These are phyloP conservation scores for Ceratocystis destructans DNA, from an alignment of 2,329 filamentous ascomycete species.

Conservation along the genomic window DNA sequence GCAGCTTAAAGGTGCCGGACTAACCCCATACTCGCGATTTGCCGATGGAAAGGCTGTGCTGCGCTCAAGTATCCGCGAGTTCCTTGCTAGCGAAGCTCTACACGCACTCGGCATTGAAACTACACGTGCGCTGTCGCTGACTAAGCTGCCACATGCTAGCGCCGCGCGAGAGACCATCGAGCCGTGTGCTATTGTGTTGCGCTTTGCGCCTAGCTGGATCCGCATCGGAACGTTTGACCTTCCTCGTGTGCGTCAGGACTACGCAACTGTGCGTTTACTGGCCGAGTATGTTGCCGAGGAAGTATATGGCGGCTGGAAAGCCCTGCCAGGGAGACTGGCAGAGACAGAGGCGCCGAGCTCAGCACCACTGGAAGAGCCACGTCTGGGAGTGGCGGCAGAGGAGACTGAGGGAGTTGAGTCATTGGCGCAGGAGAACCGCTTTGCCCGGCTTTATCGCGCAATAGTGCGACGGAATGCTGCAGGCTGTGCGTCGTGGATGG, in stretches of 20 bases:
- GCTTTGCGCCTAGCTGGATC: constrained; percentile 86
- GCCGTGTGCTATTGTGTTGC: constrained; percentile 80
- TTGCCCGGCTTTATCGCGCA: constrained; percentile 73
- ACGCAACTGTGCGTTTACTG: constrained; percentile 56
- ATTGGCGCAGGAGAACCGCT: constrained; percentile 62
- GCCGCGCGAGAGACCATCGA: constrained; percentile 71
- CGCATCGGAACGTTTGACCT: constrained; percentile 93
- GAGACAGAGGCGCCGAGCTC: constrained; percentile 35
- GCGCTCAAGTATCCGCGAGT: constrained; percentile 85
- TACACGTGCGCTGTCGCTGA: constrained; percentile 74
- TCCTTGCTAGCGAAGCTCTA: constrained; percentile 78
- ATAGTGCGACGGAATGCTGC: constrained; percentile 72
- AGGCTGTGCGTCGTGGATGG: constrained; percentile 89
- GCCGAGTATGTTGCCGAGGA: constrained; percentile 77
- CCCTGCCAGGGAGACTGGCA: constrained; percentile 50
- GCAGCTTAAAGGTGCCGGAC: constrained; percentile 85
- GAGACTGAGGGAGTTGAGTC: constrained; percentile 53
- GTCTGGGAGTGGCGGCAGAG: constrained; percentile 40
- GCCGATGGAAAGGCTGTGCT: constrained; percentile 92
- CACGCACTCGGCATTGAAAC: constrained; percentile 75
- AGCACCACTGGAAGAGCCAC: constrained; percentile 28
- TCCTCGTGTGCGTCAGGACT: constrained; percentile 67
- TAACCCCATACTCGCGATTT: constrained; percentile 90
- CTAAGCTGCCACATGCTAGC: constrained; percentile 54
- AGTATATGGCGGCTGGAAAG: constrained; percentile 77